Evolutionary conservation across 495 filamentous ascomycete genomes (phyloP), one percentile per base, ranked within the genome.

Genomic region (Tuber borchii): DNA sequence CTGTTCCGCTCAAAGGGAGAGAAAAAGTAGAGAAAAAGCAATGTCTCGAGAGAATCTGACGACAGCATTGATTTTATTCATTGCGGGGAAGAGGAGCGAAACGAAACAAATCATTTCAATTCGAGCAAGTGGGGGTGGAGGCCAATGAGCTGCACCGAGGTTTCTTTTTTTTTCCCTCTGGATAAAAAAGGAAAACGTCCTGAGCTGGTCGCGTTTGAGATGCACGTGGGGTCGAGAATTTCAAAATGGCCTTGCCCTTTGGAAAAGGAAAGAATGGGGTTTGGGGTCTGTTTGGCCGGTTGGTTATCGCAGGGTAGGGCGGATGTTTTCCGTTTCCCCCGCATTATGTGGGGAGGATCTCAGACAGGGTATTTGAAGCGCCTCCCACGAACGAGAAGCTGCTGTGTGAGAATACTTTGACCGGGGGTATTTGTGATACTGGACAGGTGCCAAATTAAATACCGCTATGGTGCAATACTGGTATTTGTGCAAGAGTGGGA

Each of bases 321-420:
- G 56, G 56, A 65, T 65, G 56, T 31, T 65, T 65, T 65, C 56
- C 56, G 31, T 65, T 65, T 65, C 56, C 56, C 56, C 56, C 56
- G 26, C 56, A 65, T 65, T 17, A 34, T 65, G 56, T 34, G 14
- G 56, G 26, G 56, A n/a, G 56, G 56, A 65, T 65, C 31, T 65
- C 56, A 34, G 56, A 34, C 26, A 34, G 26, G 31, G 56, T 17
- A 26, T 14, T 65, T 65, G 56, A 31, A 40, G 39, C 39, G 39
- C 26, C 26, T 65, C 7, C 31, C 26, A 34, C 26, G 56, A 26
- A 65, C 26, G 12, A 65, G 56, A 65, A 65, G 31, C 56, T 26
- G 3, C 56, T 37, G 1, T 34, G 26, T 34, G 56, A 65, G 26
- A 65, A 65, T 31, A 51, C 51, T 31, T 31, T 31, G 51, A 16